A percentile compares a stretch with the other conserved stretches of the same genome.
These are phyloP conservation scores for Hirschfeldia incana DNA, from an alignment of 345 rosid species.

Conservation along the genomic window DNA sequence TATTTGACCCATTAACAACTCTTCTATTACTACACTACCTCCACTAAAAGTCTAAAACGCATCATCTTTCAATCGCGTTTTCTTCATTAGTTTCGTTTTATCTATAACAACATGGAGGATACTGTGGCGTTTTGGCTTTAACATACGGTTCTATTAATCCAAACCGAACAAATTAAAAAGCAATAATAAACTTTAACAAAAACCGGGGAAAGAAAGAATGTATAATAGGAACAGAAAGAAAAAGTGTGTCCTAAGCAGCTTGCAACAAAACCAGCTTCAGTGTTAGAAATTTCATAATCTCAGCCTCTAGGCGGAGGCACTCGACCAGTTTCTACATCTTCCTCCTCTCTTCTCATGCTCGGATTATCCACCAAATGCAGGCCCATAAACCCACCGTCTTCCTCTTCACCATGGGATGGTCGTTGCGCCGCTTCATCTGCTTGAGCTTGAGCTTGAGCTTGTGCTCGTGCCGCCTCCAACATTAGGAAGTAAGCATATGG, in stretches of 20 bases:
- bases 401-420: not conserved
- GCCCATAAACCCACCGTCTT: not conserved
- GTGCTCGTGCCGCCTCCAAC: not conserved
- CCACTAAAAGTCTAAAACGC: not conserved
- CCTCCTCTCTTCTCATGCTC: not conserved
- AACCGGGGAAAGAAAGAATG: not conserved
- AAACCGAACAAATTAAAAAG: not conserved
- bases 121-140: not conserved
- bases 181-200: not conserved
- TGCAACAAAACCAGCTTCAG: not conserved
- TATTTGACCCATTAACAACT: not conserved
- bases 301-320: not conserved
- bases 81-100: not conserved
- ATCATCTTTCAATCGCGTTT: not conserved
- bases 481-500: not conserved
- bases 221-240: not conserved
- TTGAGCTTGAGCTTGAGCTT: not conserved
- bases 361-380: not conserved
- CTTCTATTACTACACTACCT: not conserved
- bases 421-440: not conserved
- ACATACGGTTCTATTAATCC: not conserved
- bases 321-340: not conserved
- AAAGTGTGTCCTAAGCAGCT: not conserved
- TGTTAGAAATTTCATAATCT: not conserved
- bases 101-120: not conserved